Evolutionary conservation across 768 basidiomycete species (phyloP).

Genomic region (Macrolepiota albuminosa): DNA sequence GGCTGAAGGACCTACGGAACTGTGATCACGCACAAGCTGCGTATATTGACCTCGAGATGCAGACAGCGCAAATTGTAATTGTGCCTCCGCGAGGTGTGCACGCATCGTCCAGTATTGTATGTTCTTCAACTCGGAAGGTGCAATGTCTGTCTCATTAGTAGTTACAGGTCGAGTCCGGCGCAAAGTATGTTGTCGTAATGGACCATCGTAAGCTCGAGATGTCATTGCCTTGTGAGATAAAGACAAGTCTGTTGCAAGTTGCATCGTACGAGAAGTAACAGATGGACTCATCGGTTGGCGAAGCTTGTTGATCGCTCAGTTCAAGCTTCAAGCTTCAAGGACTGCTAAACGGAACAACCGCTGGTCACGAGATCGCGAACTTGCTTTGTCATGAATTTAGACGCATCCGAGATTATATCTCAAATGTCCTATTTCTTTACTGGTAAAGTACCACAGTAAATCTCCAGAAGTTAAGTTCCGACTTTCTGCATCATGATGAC

Average conservation of each 20-base stretch:
- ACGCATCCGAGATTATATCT: too few relatives aligned
- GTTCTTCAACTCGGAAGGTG: constrained; percentile 4
- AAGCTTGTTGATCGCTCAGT: constrained; percentile 9
- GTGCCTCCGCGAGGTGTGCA: constrained; percentile 59
- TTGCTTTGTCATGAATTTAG: too few relatives aligned
- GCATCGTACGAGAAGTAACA: constrained; percentile 8
- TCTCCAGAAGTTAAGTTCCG: neutral
- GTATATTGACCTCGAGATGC: neutral
- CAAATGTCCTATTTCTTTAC: neutral
- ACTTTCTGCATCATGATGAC: neutral
- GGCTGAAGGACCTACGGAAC: constrained; percentile 23
- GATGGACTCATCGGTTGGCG: constrained; percentile 3
- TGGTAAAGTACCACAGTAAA: neutral
- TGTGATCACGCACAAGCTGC: constrained; percentile 31
- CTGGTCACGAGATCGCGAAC: constrained; percentile 6
- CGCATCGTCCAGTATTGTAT: constrained; percentile 70
- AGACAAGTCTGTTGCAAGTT: constrained; percentile 11
- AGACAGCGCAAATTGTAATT: constrained; percentile 28
- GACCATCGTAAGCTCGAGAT: neutral
- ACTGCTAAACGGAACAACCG: neutral
- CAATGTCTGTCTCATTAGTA: neutral
- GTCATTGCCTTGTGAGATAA: constrained; percentile 4
- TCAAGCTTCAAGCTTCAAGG: neutral
- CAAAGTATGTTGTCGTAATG: neutral
- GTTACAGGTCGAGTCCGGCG: neutral